A percentile compares a stretch with the other conserved stretches of the same genome.
These are phyloP conservation scores for Sutorius australiensis DNA, from an alignment of 768 basidiomycete species.

Conservation along the genomic window DNA sequence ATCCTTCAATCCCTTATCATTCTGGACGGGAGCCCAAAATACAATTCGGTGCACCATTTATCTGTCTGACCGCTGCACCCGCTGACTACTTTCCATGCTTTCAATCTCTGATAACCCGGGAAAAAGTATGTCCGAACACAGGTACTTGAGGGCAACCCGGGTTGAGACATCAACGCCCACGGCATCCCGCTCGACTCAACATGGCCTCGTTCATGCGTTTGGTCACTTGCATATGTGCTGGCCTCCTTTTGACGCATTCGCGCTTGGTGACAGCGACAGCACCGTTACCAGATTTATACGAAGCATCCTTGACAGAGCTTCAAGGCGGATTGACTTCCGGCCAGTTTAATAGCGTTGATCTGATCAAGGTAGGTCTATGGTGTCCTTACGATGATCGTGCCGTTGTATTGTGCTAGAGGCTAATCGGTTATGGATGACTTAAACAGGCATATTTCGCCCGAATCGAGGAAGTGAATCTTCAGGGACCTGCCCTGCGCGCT, in stretches of 20 bases:
- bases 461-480: slow-evolving; percentile 42
- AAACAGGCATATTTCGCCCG: slow-evolving; percentile 40
- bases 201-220: slow-evolving; percentile 7
- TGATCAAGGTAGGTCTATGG: slow-evolving; percentile 33
- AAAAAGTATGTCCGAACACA: background rate
- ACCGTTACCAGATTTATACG: slow-evolving; percentile 38
- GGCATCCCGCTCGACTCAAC: background rate
- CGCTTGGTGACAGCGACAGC: slow-evolving; percentile 8
- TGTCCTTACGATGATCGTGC: background rate
- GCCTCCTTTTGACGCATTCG: slow-evolving; percentile 4
- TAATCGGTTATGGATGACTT: background rate
- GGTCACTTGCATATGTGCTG: slow-evolving; percentile 5
- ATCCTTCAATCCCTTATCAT: too few species aligned
- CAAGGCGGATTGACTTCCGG: slow-evolving; percentile 36
- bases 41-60: too few species aligned
- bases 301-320: slow-evolving; percentile 38
- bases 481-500: slow-evolving; percentile 37
- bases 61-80: background rate
- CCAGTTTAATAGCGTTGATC: slow-evolving; percentile 39
- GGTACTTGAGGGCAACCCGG: slow-evolving; percentile 5
- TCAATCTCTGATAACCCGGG: slow-evolving; percentile 3
- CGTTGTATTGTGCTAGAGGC: background rate
- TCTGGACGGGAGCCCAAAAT: too few species aligned
- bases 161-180: background rate
- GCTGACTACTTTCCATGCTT: slow-evolving; percentile 10